Conservation (phyloP, 805 yeast species). For the Saturnispora mendoncae region DNA sequence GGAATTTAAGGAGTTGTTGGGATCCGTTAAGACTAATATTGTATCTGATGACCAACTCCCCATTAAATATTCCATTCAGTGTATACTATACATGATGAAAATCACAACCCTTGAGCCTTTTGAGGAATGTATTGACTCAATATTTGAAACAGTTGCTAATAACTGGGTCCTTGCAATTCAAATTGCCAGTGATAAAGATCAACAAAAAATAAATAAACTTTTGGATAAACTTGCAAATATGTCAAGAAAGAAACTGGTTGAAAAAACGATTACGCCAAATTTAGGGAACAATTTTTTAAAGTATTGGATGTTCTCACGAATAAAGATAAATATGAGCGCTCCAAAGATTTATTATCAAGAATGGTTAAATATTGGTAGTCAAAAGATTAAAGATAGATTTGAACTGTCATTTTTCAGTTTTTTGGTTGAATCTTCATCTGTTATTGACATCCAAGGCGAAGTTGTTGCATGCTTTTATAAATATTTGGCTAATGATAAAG, state of each 20-base stretch:
- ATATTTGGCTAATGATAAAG: slow-evolving; percentile 4
- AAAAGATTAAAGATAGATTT: slow-evolving; percentile 12
- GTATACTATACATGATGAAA: slow-evolving; percentile 13
- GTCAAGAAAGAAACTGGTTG: slow-evolving; percentile 4
- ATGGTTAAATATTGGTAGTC: slow-evolving; percentile 25
- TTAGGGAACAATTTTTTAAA: slow-evolving; percentile 2
- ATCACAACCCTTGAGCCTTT: slow-evolving; percentile 7
- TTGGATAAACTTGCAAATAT: background rate
- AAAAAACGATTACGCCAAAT: background rate
- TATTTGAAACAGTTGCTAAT: slow-evolving; percentile 5
- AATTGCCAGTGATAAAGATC: slow-evolving; percentile 7
- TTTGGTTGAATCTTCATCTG: slow-evolving; percentile 6
- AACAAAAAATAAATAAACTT: slow-evolving; percentile 4
- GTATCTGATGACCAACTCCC: slow-evolving; percentile 10
- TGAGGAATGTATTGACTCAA: background rate
- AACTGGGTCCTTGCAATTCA: slow-evolving; percentile 10
- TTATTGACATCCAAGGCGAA: background rate
- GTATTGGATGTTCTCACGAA: slow-evolving; percentile 10
- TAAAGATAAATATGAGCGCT: slow-evolving; percentile 6
- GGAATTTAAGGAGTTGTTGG: slow-evolving; percentile 14
- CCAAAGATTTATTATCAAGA: slow-evolving; percentile 21
- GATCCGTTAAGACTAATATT: slow-evolving; percentile 7
- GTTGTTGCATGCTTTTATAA: slow-evolving; percentile 9
- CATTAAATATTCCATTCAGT: slow-evolving; percentile 12
- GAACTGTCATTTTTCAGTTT: slow-evolving; percentile 20